phyloP scores from a whole-genome alignment of 345 rosid species.

The Hibiscus trionum region DNA sequence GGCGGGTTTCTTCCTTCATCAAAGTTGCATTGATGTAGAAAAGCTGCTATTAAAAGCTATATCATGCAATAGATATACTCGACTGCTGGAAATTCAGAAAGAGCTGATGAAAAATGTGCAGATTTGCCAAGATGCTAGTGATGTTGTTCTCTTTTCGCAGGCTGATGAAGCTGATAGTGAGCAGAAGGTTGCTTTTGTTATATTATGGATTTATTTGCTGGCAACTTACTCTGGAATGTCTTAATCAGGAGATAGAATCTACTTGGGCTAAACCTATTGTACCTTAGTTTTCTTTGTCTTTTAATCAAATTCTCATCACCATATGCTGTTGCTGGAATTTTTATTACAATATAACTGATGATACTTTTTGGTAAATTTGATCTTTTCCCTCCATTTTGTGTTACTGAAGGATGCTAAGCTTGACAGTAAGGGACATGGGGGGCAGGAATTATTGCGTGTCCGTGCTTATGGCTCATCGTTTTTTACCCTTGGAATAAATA shows the following conservation, averaged over 20 bases:
- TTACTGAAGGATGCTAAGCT: slow-evolving; percentile 45
- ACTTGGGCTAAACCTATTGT: neutral
- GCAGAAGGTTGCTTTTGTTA: slow-evolving; percentile 34
- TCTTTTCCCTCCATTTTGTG: slow-evolving; percentile 1
- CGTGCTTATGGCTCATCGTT: slow-evolving; percentile 90
- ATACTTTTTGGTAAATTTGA: slow-evolving; percentile 4
- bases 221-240: neutral
- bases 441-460: slow-evolving; percentile 66
- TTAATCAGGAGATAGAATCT: neutral
- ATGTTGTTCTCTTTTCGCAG: slow-evolving; percentile 54
- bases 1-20: slow-evolving; percentile 73
- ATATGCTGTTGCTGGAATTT: neutral
- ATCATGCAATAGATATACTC: slow-evolving; percentile 79
- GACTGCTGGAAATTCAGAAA: slow-evolving; percentile 88
- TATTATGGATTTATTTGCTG: slow-evolving; percentile 1
- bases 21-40: slow-evolving; percentile 87
- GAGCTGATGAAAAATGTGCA: slow-evolving; percentile 66
- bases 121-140: slow-evolving; percentile 57
- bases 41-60: slow-evolving; percentile 81
- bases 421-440: slow-evolving; percentile 34
- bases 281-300: neutral
- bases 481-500: slow-evolving; percentile 82
- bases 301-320: neutral
- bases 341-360: slow-evolving; percentile 6
- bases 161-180: slow-evolving; percentile 41